These are phyloP conservation scores for Talaromyces nanjingensis DNA, from an alignment of 495 filamentous ascomycete species.

Conservation along the genomic window DNA sequence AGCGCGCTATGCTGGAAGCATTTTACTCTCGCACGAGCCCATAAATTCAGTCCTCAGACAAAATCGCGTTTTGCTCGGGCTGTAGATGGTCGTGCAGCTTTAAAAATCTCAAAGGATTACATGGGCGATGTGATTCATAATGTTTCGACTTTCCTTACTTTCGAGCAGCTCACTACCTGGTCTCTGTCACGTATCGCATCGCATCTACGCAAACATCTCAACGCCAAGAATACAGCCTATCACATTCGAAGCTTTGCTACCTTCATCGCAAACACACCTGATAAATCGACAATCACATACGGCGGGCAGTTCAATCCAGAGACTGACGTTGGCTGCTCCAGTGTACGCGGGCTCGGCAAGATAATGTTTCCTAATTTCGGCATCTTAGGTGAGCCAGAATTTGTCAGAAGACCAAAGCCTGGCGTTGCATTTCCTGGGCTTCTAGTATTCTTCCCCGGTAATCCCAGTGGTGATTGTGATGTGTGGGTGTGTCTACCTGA, in stretches of 20 bases:
- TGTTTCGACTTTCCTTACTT: conserved; percentile 14
- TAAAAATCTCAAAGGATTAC: conserved; percentile 23
- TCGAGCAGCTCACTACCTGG: conserved; percentile 14
- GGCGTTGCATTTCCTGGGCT: conserved; percentile 28
- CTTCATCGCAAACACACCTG: conserved; percentile 19
- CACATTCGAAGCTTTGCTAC: conserved; percentile 28
- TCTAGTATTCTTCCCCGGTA: conserved; percentile 34
- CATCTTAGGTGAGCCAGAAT: conserved; percentile 29
- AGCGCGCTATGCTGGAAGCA: conserved; percentile 39
- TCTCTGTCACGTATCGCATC: conserved; percentile 20
- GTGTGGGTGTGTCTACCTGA: conserved; percentile 35
- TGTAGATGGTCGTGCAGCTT: conserved; percentile 19
- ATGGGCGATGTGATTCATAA: conserved; percentile 26
- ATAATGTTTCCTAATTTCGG: conserved; percentile 18
- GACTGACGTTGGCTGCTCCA: conserved; percentile 23
- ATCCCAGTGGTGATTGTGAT: conserved; percentile 29
- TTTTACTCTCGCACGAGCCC: conserved; percentile 14
- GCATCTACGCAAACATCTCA: conserved; percentile 20
- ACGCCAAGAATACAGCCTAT: conserved; percentile 19
- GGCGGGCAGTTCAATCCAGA: conserved; percentile 18
- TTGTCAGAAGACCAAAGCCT: conserved; percentile 37
- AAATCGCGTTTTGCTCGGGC: conserved; percentile 19
- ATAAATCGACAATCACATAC: conserved; percentile 27
- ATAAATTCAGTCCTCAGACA: conserved; percentile 7
- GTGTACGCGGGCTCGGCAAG: conserved; percentile 11